Conservation (phyloP, 2,329 filamentous ascomycete species). For the Fusarium decemcellulare region DNA sequence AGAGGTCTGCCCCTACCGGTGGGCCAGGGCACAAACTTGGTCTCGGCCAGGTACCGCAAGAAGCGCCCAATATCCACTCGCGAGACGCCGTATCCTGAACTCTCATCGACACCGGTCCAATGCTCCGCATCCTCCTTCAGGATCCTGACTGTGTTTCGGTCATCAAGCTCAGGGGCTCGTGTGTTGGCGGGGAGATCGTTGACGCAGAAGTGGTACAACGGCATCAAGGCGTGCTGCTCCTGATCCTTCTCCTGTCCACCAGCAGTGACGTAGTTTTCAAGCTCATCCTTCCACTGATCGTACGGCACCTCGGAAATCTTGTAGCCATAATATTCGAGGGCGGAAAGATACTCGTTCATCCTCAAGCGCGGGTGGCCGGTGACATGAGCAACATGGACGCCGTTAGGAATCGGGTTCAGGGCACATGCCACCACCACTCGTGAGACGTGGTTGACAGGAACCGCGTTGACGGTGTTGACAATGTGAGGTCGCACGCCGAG, state of each 20-base stretch:
- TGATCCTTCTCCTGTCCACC: constrained; percentile 43
- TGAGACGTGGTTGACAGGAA: constrained; percentile 88
- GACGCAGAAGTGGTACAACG: constrained; percentile 8
- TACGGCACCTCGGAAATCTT: constrained; percentile 83
- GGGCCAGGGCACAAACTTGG: constrained; percentile 48
- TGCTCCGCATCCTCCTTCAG: constrained; percentile 73
- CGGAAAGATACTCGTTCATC: constrained; percentile 81
- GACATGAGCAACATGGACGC: constrained; percentile 78
- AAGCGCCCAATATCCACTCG: constrained; percentile 46
- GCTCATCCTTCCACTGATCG: constrained; percentile 47
- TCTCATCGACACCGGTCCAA: constrained; percentile 72
- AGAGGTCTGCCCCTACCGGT: constrained; percentile 46
- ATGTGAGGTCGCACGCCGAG: constrained; percentile 81
- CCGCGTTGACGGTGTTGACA: constrained; percentile 88
- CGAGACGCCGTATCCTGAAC: constrained; percentile 56
- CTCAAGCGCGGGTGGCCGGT: constrained; percentile 84
- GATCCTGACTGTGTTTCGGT: constrained; percentile 72
- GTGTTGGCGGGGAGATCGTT: constrained; percentile 10
- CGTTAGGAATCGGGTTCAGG: constrained; percentile 68
- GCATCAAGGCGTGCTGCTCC: constrained; percentile 14
- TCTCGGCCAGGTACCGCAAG: constrained; percentile 49
- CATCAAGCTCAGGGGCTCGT: constrained; percentile 8
- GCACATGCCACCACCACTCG: constrained; percentile 83
- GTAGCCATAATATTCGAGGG: constrained; percentile 80
- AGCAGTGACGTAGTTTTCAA: constrained; percentile 47